Conservation (phyloP, 768 basidiomycete species). For the Ramaria rubella region DNA sequence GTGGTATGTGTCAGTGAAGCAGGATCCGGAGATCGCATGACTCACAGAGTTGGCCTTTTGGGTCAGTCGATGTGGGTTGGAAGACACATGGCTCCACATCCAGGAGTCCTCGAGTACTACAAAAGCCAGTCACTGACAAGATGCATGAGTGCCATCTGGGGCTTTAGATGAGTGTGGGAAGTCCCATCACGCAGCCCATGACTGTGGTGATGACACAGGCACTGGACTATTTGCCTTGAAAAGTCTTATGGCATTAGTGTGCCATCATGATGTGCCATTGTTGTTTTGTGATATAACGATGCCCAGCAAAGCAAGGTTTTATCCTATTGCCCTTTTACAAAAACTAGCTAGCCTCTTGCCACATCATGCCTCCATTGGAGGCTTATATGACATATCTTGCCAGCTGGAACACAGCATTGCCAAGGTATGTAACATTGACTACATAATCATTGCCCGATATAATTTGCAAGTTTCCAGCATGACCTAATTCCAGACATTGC, state of each 20-base stretch:
- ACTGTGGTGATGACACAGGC: neutral
- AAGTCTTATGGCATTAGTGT: neutral
- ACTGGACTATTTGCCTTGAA: neutral
- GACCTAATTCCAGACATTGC: neutral
- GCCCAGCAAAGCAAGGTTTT: neutral
- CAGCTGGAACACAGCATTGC: neutral
- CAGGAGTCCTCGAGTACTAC: neutral
- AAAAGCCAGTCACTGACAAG: neutral
- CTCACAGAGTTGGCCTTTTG: neutral
- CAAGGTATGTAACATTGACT: neutral
- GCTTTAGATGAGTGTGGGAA: neutral
- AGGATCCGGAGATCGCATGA: neutral
- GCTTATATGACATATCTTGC: neutral
- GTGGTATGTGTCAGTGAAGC: neutral
- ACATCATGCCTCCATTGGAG: neutral
- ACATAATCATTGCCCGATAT: neutral
- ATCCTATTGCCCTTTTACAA: neutral
- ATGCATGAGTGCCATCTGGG: neutral
- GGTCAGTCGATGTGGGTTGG: neutral
- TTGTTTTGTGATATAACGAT: neutral
- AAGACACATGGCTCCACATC: neutral
- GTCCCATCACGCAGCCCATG: neutral
- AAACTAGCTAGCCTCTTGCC: neutral
- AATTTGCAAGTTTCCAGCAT: neutral
- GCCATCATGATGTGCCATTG: neutral